Conservation (phyloP, 192 early-diverging fungal species). For the Backusella macrospora region DNA sequence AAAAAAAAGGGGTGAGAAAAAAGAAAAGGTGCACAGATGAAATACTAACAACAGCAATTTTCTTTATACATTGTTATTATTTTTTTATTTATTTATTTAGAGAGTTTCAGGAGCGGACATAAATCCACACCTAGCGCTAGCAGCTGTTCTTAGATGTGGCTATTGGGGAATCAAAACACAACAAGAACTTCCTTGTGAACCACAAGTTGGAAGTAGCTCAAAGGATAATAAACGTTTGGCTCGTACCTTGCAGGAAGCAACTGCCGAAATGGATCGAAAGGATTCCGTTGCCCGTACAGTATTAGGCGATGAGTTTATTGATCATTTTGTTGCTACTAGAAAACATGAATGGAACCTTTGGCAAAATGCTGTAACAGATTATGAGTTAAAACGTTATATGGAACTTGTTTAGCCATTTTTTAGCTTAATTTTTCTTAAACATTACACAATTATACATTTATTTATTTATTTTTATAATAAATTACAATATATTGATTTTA, state of each 20-base stretch:
- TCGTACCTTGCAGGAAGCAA: constrained; percentile 67
- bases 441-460: background rate
- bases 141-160: constrained; percentile 72
- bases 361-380: constrained; percentile 73
- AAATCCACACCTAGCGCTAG: constrained; percentile 76
- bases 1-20: background rate
- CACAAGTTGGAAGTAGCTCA: background rate
- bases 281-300: constrained; percentile 71
- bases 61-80: background rate
- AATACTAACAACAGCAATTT: constrained; percentile 2
- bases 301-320: constrained; percentile 75
- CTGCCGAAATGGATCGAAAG: constrained; percentile 60
- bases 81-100: constrained; percentile 27
- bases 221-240: constrained; percentile 48
- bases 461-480: constrained; percentile 9
- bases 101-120: constrained; percentile 84
- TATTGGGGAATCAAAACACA: constrained; percentile 68
- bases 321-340: constrained; percentile 77
- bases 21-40: constrained; percentile 15
- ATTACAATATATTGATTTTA: background rate
- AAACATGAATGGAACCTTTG: constrained; percentile 76
- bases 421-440: background rate
- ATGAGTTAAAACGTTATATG: constrained; percentile 70
- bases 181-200: constrained; percentile 44
- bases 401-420: constrained; percentile 56